Evolutionary conservation across 1,139 yeast genomes (phyloP).

Genomic region (Candida mesenterica): DNA sequence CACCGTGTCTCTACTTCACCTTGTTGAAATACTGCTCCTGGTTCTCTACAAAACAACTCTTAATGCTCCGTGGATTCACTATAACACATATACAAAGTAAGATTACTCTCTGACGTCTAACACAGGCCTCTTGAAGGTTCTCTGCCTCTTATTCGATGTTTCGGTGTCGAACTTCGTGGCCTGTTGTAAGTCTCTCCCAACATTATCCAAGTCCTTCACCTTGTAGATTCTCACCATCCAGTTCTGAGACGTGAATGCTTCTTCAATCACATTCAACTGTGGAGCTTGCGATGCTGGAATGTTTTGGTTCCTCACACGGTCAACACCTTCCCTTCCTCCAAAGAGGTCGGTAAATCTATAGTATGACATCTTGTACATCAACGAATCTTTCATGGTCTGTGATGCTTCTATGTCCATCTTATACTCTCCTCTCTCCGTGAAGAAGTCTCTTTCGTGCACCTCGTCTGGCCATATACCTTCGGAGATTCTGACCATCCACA

Average conservation of each 20-base stretch:
- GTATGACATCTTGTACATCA: conserved; percentile 95
- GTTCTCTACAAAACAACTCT: too few relatives aligned
- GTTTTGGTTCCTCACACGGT: conserved; percentile 85
- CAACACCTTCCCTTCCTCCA: conserved; percentile 67
- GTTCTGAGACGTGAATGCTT: conserved; percentile 92
- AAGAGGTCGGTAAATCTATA: conserved; percentile 79
- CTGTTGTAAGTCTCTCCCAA: conserved; percentile 70
- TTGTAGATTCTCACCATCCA: conserved; percentile 96
- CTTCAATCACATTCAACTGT: conserved; percentile 76
- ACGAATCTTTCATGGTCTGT: conserved; percentile 77
- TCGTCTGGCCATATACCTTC: conserved; percentile 99
- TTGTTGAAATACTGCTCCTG: too few relatives aligned
- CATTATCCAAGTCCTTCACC: conserved; percentile 83
- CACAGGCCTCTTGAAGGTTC: conserved; percentile 52
- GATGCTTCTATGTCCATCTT: conserved; percentile 82
- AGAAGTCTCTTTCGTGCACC: conserved; percentile 78
- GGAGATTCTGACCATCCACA: conserved; percentile 99
- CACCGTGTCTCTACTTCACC: too few relatives aligned
- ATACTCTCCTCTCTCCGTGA: conserved; percentile 85
- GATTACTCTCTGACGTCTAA: conserved; percentile 45
- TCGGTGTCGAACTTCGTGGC: conserved; percentile 47
- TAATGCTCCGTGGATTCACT: too few relatives aligned
- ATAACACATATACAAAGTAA: too few relatives aligned
- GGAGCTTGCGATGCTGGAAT: conserved; percentile 60
- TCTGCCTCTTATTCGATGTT: conserved; percentile 35